A percentile compares a stretch with the other conserved stretches of the same genome.
phyloP scores from a whole-genome alignment of 257 asterid species.

The Nicotiana attenuata region DNA sequence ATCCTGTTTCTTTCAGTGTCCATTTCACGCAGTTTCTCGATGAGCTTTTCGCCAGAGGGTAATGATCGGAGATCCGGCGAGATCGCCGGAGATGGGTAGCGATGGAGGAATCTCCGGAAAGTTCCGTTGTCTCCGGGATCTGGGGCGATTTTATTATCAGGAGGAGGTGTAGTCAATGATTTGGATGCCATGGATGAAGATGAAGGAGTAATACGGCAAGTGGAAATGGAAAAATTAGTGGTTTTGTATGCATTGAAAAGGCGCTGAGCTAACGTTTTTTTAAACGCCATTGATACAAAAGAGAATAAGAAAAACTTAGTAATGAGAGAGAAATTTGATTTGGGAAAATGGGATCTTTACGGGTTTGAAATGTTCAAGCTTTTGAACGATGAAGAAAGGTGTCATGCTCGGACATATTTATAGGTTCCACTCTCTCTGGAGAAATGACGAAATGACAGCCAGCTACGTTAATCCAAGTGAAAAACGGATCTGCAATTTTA shows the following conservation, averaged over 20 bases:
- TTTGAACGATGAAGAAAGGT: not conserved
- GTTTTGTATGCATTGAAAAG: slow-evolving; percentile 6
- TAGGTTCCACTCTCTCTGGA: not conserved
- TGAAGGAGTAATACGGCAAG: slow-evolving; percentile 4
- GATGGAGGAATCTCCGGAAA: slow-evolving; percentile 6
- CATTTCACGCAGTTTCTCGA: slow-evolving; percentile 11
- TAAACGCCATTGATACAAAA: slow-evolving; percentile 8
- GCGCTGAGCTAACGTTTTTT: not conserved
- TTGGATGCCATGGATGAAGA: slow-evolving; percentile 2
- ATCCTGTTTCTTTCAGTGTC: not conserved
- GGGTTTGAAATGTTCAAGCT: not conserved
- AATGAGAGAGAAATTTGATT: not conserved
- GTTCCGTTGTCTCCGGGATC: slow-evolving; percentile 1
- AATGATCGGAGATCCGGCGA: not conserved
- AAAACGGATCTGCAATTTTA: not conserved
- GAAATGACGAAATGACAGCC: not conserved
- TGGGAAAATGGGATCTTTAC: not conserved
- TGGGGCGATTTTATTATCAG: slow-evolving; percentile 3
- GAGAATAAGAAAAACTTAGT: not conserved
- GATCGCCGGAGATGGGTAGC: not conserved
- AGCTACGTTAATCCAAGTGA: not conserved
- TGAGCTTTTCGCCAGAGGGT: slow-evolving; percentile 6
- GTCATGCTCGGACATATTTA: not conserved
- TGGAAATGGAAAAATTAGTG: not conserved
- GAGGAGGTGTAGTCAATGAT: not conserved